Evolutionary conservation across 2,329 filamentous ascomycete genomes (phyloP).

Genomic region (Arachnopeziza araneosa): DNA sequence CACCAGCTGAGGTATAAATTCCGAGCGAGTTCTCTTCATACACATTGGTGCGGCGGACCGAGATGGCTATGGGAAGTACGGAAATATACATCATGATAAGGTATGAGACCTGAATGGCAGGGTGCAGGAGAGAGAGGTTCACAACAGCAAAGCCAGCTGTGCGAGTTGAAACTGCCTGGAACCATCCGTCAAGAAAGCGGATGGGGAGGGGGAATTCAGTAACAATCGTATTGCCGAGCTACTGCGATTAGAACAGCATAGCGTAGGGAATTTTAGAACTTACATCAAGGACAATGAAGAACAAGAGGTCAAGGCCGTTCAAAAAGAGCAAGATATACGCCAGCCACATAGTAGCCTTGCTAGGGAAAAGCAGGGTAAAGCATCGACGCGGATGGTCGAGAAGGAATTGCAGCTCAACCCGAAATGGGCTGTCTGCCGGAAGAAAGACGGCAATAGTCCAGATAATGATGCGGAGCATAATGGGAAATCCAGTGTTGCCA

Average conservation of each 20-base stretch:
- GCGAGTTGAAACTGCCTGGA: constrained; percentile 83
- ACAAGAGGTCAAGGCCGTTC: constrained; percentile 79
- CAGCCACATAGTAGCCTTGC: constrained; percentile 90
- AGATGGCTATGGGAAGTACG: constrained; percentile 93
- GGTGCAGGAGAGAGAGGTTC: constrained; percentile 71
- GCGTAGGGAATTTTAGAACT: constrained; percentile 31
- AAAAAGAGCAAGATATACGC: constrained; percentile 78
- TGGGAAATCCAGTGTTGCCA: constrained; percentile 91
- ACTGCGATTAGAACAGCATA: constrained; percentile 13
- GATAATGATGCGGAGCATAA: constrained; percentile 89
- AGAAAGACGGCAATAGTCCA: constrained; percentile 70
- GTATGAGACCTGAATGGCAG: constrained; percentile 89
- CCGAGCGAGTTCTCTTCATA: constrained; percentile 89
- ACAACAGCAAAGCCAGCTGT: constrained; percentile 87
- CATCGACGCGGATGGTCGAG: constrained; percentile 93
- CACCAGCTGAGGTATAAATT: constrained; percentile 54
- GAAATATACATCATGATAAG: constrained; percentile 99
- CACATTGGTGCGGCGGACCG: constrained; percentile 87
- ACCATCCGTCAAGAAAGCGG: constrained; percentile 78
- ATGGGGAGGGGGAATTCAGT: constrained; percentile 63
- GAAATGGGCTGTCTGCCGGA: constrained; percentile 62
- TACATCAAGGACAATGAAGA: constrained; percentile 90
- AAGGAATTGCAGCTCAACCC: constrained; percentile 86
- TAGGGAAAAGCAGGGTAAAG: constrained; percentile 90
- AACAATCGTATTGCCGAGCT: constrained; percentile 69